Evolutionary conservation across 179 eudicot species (phyloP), one percentile per base, ranked within the genome.

Genomic region (Silene vulgaris): DNA sequence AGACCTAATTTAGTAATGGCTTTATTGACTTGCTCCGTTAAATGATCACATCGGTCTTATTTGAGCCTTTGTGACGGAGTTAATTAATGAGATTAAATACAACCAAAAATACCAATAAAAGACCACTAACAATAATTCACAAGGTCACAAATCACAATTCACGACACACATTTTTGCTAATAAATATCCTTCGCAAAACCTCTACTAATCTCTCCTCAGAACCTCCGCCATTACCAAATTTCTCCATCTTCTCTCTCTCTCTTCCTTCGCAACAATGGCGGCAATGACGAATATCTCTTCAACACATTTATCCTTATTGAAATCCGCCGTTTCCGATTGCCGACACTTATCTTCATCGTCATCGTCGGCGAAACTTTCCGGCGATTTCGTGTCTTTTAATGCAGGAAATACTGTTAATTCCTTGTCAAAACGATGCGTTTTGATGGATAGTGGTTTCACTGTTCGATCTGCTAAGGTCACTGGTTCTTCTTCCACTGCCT

Each of bases 401-500:
- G 79, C 78, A 5, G 69, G 78, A 40, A 65, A 65, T 71, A 19
- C 12, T 19, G 17, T 6, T 6, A 71, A 19, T 8, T 35, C 61
- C 30, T 4, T 9, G 16, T 54, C 64, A 48, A 84, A 68, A 43
- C 77, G 75, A 71, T 79, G 85, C 78, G 66, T 72, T 66, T 81
- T 72, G 23, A 80, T 74, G 65, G 75, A 48, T 21, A n/a, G 1
- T 6, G 13, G 1, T 11, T 26, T 74, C n/a, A n/a, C 66, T 26
- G 87, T 86, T 74, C 80, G 83, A 66, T 86, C 91, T 32, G 84
- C 80, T 66, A 87, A 76, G 67, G 67, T 80, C 60, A 28, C 80
- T 48, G 86, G 82, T 21, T 26, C 76, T 28, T 13, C 64, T 65
- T 21, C 45, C 8, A 77, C 83, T 67, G 71, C 60, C 7, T 35